Evolutionary conservation across 768 basidiomycete genomes (phyloP), one percentile per base, ranked within the genome.

Genomic region (Strobilomyces echinocephalus): DNA sequence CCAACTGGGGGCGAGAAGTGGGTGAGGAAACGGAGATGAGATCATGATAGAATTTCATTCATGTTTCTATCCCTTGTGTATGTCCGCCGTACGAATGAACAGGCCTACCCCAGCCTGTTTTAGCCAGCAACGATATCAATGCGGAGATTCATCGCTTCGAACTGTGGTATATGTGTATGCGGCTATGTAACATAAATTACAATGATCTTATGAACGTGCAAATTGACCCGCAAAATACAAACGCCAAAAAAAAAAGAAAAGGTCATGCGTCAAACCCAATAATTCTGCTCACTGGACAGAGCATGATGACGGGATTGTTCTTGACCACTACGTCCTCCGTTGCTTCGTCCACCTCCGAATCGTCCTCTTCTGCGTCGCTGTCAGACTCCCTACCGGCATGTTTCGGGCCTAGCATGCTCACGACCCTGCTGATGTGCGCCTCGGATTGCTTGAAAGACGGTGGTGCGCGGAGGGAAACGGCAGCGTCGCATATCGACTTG

Each of bases 361-460:
- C 83, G 30, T 72, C 72, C 5, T 81, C 81, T 43, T 72, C 73
- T 5, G 76, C 80, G 40, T 84, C 85, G 59, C 85, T 86, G 58
- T 85, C 85, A 3, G 81, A 79, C 21, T 74, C 70, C 49, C 76
- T 64, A 24, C 79, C 69, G 34, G 77, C 68, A 50, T 79, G 76
- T 35, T 79, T 79, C 12, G 80, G 59, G 2, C 83, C 82, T 49
- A 85, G 78, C 69, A 87, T 81, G 59, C 84, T 87, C 58, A 84
- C 75, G 3, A 84, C 79, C 70, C 56, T 73, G 49, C 52, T 71
- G 34, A 73, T 74, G 40, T 70, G 73, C 21, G 74, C 75, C 53
- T 74, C 72, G 8, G 76, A 70, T 45, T 74, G 69, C 53, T 75
- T 76, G 64, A 74, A 74, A 9, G 66, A 69, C 0, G 74, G 75